Percentiles rank a stretch among this genome's conserved stretches.
Conservation (phyloP, 2,329 filamentous ascomycete genomes). For the Venturia asperata region DNA sequence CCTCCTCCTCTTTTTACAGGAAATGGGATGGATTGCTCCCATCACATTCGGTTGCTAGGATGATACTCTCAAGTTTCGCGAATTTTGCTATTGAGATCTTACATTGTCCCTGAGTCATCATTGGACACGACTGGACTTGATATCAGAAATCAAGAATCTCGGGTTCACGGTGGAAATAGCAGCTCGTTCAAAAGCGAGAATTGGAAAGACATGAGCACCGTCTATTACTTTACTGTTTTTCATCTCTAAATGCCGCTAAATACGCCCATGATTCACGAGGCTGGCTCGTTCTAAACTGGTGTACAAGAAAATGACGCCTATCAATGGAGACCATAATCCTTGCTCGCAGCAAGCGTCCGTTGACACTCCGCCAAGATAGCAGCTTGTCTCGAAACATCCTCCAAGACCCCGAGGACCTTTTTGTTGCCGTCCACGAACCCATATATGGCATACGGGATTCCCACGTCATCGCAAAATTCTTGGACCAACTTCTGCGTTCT, state of each 20-base stretch:
- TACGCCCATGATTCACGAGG: neutral
- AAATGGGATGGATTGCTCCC: no score
- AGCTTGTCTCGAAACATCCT: slow-evolving; percentile 56
- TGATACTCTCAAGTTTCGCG: no score
- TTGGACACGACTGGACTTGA: no score
- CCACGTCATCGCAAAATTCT: slow-evolving; percentile 58
- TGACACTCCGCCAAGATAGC: slow-evolving; percentile 52
- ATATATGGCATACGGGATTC: slow-evolving; percentile 55
- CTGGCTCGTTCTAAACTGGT: neutral
- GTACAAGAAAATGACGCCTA: neutral
- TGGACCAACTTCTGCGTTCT: slow-evolving; percentile 52
- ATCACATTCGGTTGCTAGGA: no score
- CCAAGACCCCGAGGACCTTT: slow-evolving; percentile 47
- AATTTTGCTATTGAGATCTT: no score
- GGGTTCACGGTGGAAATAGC: no score
- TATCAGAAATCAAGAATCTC: no score
- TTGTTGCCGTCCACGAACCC: slow-evolving; percentile 58
- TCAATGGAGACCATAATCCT: slow-evolving; percentile 15
- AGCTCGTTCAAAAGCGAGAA: no score
- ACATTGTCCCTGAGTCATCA: no score
- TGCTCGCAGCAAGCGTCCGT: slow-evolving; percentile 30
- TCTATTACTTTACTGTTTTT: neutral
- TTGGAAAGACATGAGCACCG: neutral
- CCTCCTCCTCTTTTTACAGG: no score
- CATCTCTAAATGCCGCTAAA: neutral